phyloP scores from a whole-genome alignment of 2,329 filamentous ascomycete species.

The Cladosporium sp. region DNA sequence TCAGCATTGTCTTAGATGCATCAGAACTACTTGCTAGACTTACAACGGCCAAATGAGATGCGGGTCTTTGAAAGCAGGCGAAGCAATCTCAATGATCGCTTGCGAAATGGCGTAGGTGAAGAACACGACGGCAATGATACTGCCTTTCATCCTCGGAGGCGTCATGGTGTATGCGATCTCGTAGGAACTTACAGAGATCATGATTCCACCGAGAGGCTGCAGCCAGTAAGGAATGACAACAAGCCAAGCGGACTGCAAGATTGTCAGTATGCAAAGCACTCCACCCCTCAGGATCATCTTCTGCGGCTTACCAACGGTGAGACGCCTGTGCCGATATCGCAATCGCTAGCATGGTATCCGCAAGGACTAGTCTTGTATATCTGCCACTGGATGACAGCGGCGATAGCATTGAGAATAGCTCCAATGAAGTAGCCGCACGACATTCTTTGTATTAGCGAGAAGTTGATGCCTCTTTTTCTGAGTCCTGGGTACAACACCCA shows the following conservation, averaged over 20 bases:
- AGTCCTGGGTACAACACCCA: slow-evolving; percentile 42
- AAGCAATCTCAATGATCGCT: slow-evolving; percentile 40
- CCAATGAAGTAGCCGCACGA: slow-evolving; percentile 48
- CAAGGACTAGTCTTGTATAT: slow-evolving; percentile 52
- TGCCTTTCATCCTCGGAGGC: slow-evolving; percentile 40
- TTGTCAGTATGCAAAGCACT: not conserved
- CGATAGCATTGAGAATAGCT: slow-evolving; percentile 47
- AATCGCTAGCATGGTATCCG: slow-evolving; percentile 30
- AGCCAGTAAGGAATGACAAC: not conserved
- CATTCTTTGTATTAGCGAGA: slow-evolving; percentile 48
- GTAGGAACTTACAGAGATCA: slow-evolving; percentile 22
- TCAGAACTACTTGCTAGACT: too few relatives aligned
- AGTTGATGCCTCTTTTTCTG: slow-evolving; percentile 34
- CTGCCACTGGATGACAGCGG: slow-evolving; percentile 49
- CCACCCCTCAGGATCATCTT: not conserved
- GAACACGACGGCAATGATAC: slow-evolving; percentile 36
- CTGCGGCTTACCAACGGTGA: not conserved
- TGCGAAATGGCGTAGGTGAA: slow-evolving; percentile 38
- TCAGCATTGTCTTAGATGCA: too few relatives aligned
- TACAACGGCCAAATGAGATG: slow-evolving; percentile 38
- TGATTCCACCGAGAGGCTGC: not conserved
- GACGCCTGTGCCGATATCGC: slow-evolving; percentile 18
- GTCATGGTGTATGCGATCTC: slow-evolving; percentile 43
- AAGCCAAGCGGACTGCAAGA: too few relatives aligned
- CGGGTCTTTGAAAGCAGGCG: slow-evolving; percentile 44